phyloP scores from a whole-genome alignment of 1,139 yeast genomes.

The Kodamaea sp. region DNA sequence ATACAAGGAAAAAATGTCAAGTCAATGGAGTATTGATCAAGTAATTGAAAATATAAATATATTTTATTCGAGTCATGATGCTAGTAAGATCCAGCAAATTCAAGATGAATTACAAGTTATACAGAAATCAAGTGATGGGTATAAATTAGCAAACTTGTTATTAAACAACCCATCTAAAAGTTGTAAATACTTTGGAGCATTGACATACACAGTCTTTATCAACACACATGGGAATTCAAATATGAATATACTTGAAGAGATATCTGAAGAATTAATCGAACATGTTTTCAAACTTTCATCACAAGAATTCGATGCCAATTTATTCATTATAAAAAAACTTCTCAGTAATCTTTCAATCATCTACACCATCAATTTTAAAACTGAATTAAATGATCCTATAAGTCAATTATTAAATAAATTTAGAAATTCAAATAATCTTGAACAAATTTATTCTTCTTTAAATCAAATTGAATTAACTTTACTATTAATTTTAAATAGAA shows the following conservation, averaged over 20 bases:
- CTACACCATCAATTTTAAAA: constrained; percentile 23
- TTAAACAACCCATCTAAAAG: constrained; percentile 40
- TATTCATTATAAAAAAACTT: constrained; percentile 32
- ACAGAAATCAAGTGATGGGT: constrained; percentile 53
- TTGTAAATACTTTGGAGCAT: constrained; percentile 69
- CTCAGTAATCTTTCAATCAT: constrained; percentile 53
- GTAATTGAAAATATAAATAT: constrained; percentile 32
- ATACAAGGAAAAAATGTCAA: constrained; percentile 6
- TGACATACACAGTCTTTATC: constrained; percentile 60
- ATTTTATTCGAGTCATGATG: constrained; percentile 42
- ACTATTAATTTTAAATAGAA: constrained; percentile 27
- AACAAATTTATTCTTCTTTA: not conserved
- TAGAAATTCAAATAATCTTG: not conserved
- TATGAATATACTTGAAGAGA: not conserved
- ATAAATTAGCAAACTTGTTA: constrained; percentile 47
- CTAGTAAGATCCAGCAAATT: constrained; percentile 38
- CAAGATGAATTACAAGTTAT: constrained; percentile 52
- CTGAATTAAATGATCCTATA: constrained; percentile 4
- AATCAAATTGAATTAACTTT: constrained; percentile 10
- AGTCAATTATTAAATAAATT: constrained; percentile 1
- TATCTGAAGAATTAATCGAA: constrained; percentile 9
- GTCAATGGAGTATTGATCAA: constrained; percentile 12
- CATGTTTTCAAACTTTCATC: constrained; percentile 8
- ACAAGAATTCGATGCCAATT: constrained; percentile 11
- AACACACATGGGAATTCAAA: constrained; percentile 25